Base-by-base conservation (phyloP, 1,139 yeast genomes). In the Wickerhamiella infanticola region DNA sequence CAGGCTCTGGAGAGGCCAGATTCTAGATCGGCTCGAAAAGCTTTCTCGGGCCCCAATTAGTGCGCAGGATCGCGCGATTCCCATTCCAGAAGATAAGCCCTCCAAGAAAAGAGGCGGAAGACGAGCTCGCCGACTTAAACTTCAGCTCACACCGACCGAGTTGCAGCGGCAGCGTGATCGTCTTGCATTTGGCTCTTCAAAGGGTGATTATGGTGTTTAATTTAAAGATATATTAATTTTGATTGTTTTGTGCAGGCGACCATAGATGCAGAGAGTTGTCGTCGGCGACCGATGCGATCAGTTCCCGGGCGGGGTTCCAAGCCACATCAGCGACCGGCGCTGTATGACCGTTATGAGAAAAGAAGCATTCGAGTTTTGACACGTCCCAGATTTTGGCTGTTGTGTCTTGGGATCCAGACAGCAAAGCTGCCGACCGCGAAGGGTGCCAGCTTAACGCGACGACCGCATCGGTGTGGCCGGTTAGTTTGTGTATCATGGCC, bases 191-290 rank as follows among this genome's bases (percentile, higher is more conserved):
- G 95, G 94, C 5, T 72, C 78, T 54, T 7, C 33, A 11, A 35
- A 18, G 7, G 9, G 13, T 7, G n/a, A 35, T 35, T 11, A 6
- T 35, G 37, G n/a, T 35, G 7, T 18, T 31, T 26, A 40, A 33
- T 29, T 31, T 23, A 31, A 8, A 5, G 52, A 49, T 33, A 60
- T 53, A 45, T 95, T 94, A 9, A 90, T 83, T 51, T 93, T 84
- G 53, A 69, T 81, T 38, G 95, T 95, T 0, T 58, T 84, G 47
- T 5, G 40, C 55, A n/a, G 65, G 65, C 55, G 72, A 75, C 95
- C 95, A 90, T 1, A 88, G 65, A 53, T 90, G 97, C 35, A 88
- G 64, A 3, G 94, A 75, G 59, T 90, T 90, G 58, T 90, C 97
- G 58, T 83, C 90, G 0, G 90, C 79, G 3, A 85, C 94, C 58